A percentile compares a stretch with the other conserved stretches of the same genome.
These are phyloP conservation scores for Kodamaea arcana DNA, from an alignment of 1,139 yeast species.

Conservation along the genomic window DNA sequence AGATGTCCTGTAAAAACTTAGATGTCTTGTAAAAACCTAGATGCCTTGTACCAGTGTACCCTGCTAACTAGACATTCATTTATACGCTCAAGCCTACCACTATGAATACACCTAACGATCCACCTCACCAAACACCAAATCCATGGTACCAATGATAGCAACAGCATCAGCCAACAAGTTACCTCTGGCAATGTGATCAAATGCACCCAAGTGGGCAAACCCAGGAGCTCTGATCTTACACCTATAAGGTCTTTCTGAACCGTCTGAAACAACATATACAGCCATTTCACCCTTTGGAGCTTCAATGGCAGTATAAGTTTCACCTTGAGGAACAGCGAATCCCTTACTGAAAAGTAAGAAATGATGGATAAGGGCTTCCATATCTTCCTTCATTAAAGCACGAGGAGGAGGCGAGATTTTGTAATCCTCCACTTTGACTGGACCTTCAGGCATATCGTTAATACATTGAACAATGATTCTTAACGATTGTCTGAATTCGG, in stretches of 20 bases:
- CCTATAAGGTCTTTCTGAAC: slow-evolving; percentile 86
- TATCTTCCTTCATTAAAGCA: slow-evolving; percentile 80
- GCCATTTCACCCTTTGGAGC: slow-evolving; percentile 98
- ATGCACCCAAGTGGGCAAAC: slow-evolving; percentile 84
- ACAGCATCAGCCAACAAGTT: slow-evolving; percentile 90
- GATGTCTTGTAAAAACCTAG: no score
- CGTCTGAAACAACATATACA: slow-evolving; percentile 84
- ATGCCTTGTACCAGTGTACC: neutral
- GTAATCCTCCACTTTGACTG: slow-evolving; percentile 87
- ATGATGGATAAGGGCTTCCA: slow-evolving; percentile 91
- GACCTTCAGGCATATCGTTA: slow-evolving; percentile 90
- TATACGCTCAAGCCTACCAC: no score
- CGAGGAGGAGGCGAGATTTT: slow-evolving; percentile 84
- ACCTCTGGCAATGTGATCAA: slow-evolving; percentile 82
- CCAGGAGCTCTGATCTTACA: slow-evolving; percentile 95
- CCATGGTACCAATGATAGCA: slow-evolving; percentile 94
- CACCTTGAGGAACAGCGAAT: slow-evolving; percentile 85
- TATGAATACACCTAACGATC: slow-evolving; percentile 60
- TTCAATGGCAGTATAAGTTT: slow-evolving; percentile 87
- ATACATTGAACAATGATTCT: slow-evolving; percentile 88
- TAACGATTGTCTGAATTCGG: slow-evolving; percentile 86
- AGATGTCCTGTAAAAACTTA: no score
- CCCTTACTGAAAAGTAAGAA: slow-evolving; percentile 86
- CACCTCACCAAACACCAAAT: slow-evolving; percentile 90
- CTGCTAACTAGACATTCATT: neutral